Evolutionary conservation across 2,329 filamentous ascomycete genomes (phyloP).

Genomic region (Colletotrichum caudatum): DNA sequence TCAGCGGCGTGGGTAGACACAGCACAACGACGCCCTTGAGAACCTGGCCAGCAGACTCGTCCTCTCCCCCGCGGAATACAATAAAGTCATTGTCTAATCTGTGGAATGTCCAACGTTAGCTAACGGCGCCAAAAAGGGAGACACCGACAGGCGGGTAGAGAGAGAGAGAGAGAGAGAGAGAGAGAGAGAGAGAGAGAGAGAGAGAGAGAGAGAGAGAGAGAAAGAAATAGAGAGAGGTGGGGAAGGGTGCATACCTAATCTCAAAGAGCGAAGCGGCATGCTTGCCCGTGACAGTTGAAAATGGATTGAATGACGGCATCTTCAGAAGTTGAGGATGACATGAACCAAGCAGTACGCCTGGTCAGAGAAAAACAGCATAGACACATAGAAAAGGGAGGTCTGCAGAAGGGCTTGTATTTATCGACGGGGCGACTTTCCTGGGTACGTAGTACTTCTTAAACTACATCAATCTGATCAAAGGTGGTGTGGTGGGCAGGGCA

Average conservation of each 20-base stretch:
- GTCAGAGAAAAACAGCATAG: slow-evolving; percentile 29
- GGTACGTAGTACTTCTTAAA: slow-evolving; percentile 28
- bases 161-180: slow-evolving; percentile 9
- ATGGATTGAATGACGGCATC: slow-evolving; percentile 70
- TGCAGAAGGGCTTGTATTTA: slow-evolving; percentile 41
- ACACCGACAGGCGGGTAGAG: neutral
- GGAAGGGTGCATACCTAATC: slow-evolving; percentile 61
- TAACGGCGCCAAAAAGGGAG: slow-evolving; percentile 11
- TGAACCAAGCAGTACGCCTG: slow-evolving; percentile 65
- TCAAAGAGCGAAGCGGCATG: slow-evolving; percentile 68
- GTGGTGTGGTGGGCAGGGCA: slow-evolving; percentile 27
- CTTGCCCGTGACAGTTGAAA: slow-evolving; percentile 64
- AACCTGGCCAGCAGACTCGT: slow-evolving; percentile 81
- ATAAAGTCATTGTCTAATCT: slow-evolving; percentile 85
- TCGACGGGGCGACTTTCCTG: slow-evolving; percentile 22
- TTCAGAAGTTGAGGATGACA: slow-evolving; percentile 61
- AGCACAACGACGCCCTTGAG: slow-evolving; percentile 80
- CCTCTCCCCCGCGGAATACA: slow-evolving; percentile 79
- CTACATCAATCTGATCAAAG: slow-evolving; percentile 33
- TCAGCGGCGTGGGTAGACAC: slow-evolving; percentile 76
- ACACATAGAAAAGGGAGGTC: slow-evolving; percentile 31
- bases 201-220: slow-evolving; percentile 26
- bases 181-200: slow-evolving; percentile 11
- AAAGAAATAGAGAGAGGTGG: neutral
- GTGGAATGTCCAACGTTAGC: slow-evolving; percentile 40